A percentile compares a stretch with the other conserved stretches of the same genome.
phyloP scores from a whole-genome alignment of 2,329 filamentous ascomycete genomes.

The Sclerotinia minor region DNA sequence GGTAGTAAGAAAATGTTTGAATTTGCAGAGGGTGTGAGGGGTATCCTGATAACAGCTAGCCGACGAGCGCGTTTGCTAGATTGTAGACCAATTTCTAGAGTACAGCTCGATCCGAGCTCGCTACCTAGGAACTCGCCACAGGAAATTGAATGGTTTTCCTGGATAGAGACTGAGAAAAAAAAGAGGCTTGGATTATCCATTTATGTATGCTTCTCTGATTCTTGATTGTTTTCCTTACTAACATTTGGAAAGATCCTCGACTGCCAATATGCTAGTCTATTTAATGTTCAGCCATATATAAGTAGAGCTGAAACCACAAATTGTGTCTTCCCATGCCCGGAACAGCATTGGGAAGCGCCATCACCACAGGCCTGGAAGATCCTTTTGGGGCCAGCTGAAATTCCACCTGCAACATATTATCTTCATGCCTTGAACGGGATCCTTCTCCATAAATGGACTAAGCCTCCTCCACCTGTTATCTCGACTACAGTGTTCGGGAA shows the following conservation, averaged over 20 bases:
- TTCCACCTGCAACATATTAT: constrained; percentile 35
- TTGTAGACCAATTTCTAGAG: constrained; percentile 32
- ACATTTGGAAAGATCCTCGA: constrained; percentile 34
- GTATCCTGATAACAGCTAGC: constrained; percentile 36
- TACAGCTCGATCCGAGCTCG: constrained; percentile 30
- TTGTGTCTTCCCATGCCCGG: constrained; percentile 37
- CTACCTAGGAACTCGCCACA: constrained; percentile 27
- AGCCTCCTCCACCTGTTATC: constrained; percentile 35
- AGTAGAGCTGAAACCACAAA: constrained; percentile 40
- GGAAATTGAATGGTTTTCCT: constrained; percentile 36
- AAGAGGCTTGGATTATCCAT: constrained; percentile 38
- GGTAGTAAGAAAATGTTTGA: constrained; percentile 38
- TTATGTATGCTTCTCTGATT: constrained; percentile 32
- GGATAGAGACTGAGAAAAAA: constrained; percentile 39
- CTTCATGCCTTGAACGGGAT: constrained; percentile 38
- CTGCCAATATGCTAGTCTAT: constrained; percentile 38
- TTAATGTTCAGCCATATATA: constrained; percentile 39
- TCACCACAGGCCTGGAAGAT: constrained; percentile 34
- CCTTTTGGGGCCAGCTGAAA: constrained; percentile 31
- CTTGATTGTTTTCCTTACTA: neutral
- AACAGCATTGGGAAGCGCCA: constrained; percentile 36
- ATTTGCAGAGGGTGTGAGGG: constrained; percentile 38
- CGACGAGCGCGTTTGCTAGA: constrained; percentile 37
- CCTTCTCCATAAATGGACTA: constrained; percentile 37
- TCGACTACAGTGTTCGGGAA: constrained; percentile 35